Conservation (phyloP, 495 filamentous ascomycete genomes). For the Aspergillus nidulans region DNA sequence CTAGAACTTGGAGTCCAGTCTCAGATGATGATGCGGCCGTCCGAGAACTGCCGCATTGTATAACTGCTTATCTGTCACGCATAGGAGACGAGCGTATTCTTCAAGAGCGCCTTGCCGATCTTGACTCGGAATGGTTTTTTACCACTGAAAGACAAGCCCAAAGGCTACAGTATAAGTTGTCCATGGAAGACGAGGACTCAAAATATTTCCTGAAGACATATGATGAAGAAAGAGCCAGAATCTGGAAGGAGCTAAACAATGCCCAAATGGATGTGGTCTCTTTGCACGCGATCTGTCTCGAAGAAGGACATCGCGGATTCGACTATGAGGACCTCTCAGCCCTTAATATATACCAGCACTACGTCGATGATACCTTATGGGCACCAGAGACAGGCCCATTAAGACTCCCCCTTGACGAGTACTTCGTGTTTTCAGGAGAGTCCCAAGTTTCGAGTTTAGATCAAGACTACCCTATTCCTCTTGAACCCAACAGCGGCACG, state of each 20-base stretch:
- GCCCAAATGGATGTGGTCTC: constrained; percentile 17
- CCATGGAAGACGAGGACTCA: constrained; percentile 22
- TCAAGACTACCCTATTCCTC: background rate
- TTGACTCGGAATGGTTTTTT: constrained; percentile 21
- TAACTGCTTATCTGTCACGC: constrained; percentile 22
- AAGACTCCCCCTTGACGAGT: background rate
- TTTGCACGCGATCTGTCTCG: constrained; percentile 17
- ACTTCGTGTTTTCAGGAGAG: background rate
- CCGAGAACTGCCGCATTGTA: constrained; percentile 6
- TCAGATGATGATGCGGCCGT: background rate
- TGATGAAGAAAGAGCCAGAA: constrained; percentile 13
- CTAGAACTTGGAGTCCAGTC: background rate
- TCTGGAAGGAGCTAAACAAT: constrained; percentile 19
- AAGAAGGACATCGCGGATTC: constrained; percentile 13
- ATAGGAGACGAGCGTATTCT: constrained; percentile 27
- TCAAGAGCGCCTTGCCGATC: constrained; percentile 23
- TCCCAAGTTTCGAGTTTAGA: background rate
- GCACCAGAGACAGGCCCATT: background rate
- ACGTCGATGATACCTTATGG: background rate
- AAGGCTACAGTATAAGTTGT: constrained; percentile 8
- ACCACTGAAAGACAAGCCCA: constrained; percentile 18
- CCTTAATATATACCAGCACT: background rate
- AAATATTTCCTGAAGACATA: constrained; percentile 23
- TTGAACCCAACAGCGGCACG: background rate
- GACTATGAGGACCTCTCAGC: constrained; percentile 8